Conservation (phyloP, 495 filamentous ascomycete species). For the Podospora anserina region DNA sequence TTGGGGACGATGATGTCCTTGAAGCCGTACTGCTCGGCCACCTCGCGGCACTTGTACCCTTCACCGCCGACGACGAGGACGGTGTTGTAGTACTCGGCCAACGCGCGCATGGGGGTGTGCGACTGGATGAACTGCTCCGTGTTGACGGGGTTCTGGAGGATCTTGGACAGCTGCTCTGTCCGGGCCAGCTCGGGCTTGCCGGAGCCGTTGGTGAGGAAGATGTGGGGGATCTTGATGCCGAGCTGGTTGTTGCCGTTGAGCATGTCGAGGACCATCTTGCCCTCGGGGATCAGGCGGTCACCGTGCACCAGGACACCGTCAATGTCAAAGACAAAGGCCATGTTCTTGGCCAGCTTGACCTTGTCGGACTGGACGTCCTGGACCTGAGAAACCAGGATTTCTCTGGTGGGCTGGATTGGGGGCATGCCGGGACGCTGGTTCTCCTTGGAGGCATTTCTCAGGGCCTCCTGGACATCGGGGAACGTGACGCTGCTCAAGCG, state of each 20-base stretch:
- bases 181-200: slow-evolving; percentile 60
- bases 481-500: slow-evolving; percentile 56
- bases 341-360: slow-evolving; percentile 61
- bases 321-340: slow-evolving; percentile 66
- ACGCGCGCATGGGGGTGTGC: slow-evolving; percentile 65
- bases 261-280: slow-evolving; percentile 56
- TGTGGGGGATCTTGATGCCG: slow-evolving; percentile 68
- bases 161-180: slow-evolving; percentile 56
- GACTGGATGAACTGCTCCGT: slow-evolving; percentile 67
- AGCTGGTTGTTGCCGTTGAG: slow-evolving; percentile 66
- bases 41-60: slow-evolving; percentile 63
- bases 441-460: slow-evolving; percentile 29
- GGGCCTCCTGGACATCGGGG: slow-evolving; percentile 38
- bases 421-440: slow-evolving; percentile 45
- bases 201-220: slow-evolving; percentile 66
- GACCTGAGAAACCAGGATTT: slow-evolving; percentile 68
- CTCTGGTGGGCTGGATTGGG: slow-evolving; percentile 54
- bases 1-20: slow-evolving; percentile 63
- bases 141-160: slow-evolving; percentile 54
- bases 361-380: slow-evolving; percentile 70
- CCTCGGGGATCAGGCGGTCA: slow-evolving; percentile 61
- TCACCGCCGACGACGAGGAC: slow-evolving; percentile 66
- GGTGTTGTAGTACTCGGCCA: slow-evolving; percentile 62
- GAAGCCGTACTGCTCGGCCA: slow-evolving; percentile 64
- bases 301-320: slow-evolving; percentile 65